Conservation (phyloP, 495 filamentous ascomycete genomes). For the Parathielavia hyrcaniae region DNA sequence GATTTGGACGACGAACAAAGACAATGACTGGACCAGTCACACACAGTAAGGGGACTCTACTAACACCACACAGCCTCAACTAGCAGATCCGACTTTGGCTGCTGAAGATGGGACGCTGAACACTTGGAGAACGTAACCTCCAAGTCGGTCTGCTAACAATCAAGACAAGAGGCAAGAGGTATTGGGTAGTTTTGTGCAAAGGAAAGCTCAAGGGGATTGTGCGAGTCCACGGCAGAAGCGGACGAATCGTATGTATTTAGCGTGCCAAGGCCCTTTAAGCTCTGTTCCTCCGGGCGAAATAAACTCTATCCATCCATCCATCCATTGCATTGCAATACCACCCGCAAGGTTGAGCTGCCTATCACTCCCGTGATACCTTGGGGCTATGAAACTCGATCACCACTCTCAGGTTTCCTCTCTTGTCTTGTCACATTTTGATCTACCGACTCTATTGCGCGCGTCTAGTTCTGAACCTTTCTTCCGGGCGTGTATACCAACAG, state of each 20-base stretch:
- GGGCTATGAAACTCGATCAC: no score
- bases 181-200: neutral
- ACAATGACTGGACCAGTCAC: neutral
- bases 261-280: no score
- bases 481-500: no score
- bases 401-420: no score
- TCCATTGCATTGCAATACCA: no score
- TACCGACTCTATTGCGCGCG: no score
- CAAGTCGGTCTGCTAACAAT: constrained; percentile 17
- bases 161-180: constrained; percentile 13
- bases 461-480: no score
- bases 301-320: no score
- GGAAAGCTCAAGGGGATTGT: neutral
- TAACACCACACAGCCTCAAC: constrained; percentile 3
- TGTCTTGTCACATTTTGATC: no score
- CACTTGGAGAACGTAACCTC: constrained; percentile 17
- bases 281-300: no score
- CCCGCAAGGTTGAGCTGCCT: no score
- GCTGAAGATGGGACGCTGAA: constrained; percentile 20
- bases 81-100: constrained; percentile 17
- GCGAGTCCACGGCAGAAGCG: neutral
- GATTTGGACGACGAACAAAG: constrained; percentile 22
- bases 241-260: neutral
- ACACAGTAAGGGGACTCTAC: constrained; percentile 17
- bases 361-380: no score